Conservation (phyloP, 495 filamentous ascomycete species). For the Aspergillus homomorphus region DNA sequence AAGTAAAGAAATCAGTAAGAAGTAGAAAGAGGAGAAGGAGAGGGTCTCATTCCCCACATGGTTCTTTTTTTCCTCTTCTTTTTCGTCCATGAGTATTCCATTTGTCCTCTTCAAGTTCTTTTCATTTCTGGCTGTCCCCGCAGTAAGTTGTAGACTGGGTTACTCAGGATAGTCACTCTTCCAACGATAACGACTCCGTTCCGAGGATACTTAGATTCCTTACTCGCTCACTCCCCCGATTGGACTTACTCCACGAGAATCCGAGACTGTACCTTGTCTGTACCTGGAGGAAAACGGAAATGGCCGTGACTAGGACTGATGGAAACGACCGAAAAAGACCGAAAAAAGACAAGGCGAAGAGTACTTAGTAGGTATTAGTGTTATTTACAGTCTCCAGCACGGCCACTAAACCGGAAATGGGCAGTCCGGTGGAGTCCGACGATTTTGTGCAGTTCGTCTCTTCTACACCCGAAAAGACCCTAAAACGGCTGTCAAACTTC, state of each 20-base stretch:
- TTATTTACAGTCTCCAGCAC: neutral
- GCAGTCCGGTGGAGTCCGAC: neutral
- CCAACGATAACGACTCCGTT: too few relatives aligned
- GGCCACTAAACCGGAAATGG: neutral
- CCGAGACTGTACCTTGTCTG: neutral
- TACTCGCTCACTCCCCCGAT: too few relatives aligned
- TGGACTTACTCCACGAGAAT: neutral
- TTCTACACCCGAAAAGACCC: too few relatives aligned
- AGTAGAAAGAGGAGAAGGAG: neutral
- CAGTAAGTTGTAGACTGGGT: neutral
- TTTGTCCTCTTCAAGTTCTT: neutral
- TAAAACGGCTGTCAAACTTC: neutral
- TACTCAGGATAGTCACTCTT: neutral
- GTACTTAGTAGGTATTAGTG: neutral
- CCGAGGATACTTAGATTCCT: too few relatives aligned
- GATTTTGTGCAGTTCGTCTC: neutral
- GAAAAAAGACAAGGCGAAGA: neutral
- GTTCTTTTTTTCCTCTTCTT: neutral
- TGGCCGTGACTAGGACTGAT: neutral
- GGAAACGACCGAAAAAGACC: neutral
- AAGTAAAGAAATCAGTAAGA: neutral
- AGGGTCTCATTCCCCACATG: neutral
- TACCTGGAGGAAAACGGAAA: neutral
- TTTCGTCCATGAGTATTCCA: neutral
- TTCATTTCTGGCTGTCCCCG: neutral